These are phyloP conservation scores for Fagopyrum esculentum DNA, from an alignment of 148 eudicot species.

Conservation along the genomic window DNA sequence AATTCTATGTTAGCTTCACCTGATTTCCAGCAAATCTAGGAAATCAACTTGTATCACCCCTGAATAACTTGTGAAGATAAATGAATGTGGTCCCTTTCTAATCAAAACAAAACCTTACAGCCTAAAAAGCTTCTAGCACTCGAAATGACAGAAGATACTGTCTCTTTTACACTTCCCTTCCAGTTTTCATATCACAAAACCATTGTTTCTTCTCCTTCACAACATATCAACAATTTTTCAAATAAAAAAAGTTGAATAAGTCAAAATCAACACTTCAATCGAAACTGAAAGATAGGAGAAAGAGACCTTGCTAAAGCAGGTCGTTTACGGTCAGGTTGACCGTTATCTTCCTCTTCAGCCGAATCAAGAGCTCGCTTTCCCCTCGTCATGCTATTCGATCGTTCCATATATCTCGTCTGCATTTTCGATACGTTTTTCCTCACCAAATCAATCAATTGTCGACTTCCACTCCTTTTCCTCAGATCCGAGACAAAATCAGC, in stretches of 20 bases:
- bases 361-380: slow-evolving; percentile 73
- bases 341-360: slow-evolving; percentile 35
- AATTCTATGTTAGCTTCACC: neutral
- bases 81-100: neutral
- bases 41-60: neutral
- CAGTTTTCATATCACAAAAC: neutral
- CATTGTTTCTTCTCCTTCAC: neutral
- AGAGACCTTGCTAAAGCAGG: slow-evolving; percentile 92
- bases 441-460: slow-evolving; percentile 1
- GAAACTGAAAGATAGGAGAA: neutral
- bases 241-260: neutral
- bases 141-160: neutral
- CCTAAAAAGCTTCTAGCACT: neutral
- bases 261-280: neutral
- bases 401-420: slow-evolving; percentile 77
- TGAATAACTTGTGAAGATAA: neutral
- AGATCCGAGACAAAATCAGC: slow-evolving; percentile 7
- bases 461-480: neutral
- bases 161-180: neutral
- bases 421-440: slow-evolving; percentile 26
- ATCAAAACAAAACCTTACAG: neutral
- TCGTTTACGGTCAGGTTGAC: slow-evolving; percentile 72
- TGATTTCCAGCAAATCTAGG: neutral
- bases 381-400: slow-evolving; percentile 58
- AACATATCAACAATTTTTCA: neutral